Conservation (phyloP, 352 stramenopile genomes). For the Phytopythium vexans region DNA sequence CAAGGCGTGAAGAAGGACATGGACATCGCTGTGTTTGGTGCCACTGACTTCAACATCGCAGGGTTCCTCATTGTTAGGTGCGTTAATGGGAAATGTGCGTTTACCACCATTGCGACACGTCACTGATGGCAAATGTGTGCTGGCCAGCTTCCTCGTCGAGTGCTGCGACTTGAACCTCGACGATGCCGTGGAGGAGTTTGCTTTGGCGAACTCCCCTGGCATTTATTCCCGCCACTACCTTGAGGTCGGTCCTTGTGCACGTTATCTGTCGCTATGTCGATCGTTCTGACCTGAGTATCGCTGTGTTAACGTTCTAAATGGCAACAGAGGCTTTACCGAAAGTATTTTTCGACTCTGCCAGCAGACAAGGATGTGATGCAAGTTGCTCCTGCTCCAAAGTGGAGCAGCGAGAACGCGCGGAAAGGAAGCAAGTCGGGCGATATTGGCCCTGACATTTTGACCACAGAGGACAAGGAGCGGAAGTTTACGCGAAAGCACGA, state of each 20-base stretch:
- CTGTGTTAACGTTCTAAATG: slow-evolving; percentile 7
- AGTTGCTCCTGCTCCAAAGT: slow-evolving; percentile 55
- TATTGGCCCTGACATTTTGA: slow-evolving; percentile 63
- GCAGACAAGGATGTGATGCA: slow-evolving; percentile 42
- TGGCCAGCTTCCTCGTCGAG: slow-evolving; percentile 69
- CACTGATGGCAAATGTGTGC: background rate
- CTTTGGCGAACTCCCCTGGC: slow-evolving; percentile 41
- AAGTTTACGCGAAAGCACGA: slow-evolving; percentile 57
- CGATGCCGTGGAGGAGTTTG: slow-evolving; percentile 64
- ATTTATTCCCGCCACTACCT: slow-evolving; percentile 69
- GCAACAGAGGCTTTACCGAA: slow-evolving; percentile 59
- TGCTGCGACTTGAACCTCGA: slow-evolving; percentile 58
- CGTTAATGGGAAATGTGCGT: background rate
- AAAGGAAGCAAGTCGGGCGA: slow-evolving; percentile 32
- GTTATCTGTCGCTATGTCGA: background rate
- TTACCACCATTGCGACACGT: too few relatives aligned
- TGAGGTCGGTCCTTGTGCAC: slow-evolving; percentile 32
- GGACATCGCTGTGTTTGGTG: slow-evolving; percentile 72
- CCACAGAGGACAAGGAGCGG: slow-evolving; percentile 54
- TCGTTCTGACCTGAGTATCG: slow-evolving; percentile 2
- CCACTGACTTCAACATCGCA: slow-evolving; percentile 63
- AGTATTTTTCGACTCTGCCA: slow-evolving; percentile 72
- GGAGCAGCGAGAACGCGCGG: slow-evolving; percentile 43
- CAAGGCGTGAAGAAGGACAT: slow-evolving; percentile 63
- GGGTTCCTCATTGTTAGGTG: slow-evolving; percentile 77